Conservation (phyloP, 1,139 yeast genomes). For the Sugiyamaella sp. region DNA sequence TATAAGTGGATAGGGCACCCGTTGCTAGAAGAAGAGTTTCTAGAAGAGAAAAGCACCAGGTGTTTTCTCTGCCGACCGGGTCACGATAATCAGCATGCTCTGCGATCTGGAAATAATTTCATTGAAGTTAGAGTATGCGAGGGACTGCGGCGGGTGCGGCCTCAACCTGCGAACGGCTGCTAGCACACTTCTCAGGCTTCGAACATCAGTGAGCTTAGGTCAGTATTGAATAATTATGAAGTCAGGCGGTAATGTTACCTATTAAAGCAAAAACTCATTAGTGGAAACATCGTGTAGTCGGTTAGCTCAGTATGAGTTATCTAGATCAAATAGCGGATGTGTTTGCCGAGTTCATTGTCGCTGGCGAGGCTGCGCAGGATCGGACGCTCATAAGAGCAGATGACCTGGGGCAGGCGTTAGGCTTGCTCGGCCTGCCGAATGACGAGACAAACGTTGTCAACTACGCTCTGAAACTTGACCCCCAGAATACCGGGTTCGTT, state of each 20-base stretch:
- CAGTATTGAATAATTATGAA: too few relatives aligned
- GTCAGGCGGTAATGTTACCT: too few relatives aligned
- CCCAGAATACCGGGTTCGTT: conserved; percentile 33
- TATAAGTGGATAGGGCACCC: neutral
- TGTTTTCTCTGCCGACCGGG: too few relatives aligned
- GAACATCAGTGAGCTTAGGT: too few relatives aligned
- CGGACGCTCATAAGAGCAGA: conserved; percentile 31
- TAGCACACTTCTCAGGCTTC: neutral
- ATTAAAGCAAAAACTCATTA: too few relatives aligned
- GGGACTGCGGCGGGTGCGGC: conserved; percentile 6
- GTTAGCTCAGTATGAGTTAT: conserved; percentile 9
- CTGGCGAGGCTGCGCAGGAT: conserved; percentile 27
- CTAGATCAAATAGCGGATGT: conserved; percentile 33
- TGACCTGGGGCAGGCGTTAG: conserved; percentile 32
- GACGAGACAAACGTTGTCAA: conserved; percentile 16
- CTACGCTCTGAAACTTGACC: conserved; percentile 30
- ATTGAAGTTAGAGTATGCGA: neutral
- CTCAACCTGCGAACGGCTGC: conserved; percentile 7
- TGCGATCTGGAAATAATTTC: too few relatives aligned
- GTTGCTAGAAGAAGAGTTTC: too few relatives aligned
- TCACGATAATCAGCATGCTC: too few relatives aligned
- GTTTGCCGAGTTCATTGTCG: conserved; percentile 38
- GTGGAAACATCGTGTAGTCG: neutral
- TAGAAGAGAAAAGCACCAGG: too few relatives aligned
- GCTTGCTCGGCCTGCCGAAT: conserved; percentile 32